These are phyloP conservation scores for Linaria vulgaris DNA, from an alignment of 257 asterid species.

Conservation along the genomic window DNA sequence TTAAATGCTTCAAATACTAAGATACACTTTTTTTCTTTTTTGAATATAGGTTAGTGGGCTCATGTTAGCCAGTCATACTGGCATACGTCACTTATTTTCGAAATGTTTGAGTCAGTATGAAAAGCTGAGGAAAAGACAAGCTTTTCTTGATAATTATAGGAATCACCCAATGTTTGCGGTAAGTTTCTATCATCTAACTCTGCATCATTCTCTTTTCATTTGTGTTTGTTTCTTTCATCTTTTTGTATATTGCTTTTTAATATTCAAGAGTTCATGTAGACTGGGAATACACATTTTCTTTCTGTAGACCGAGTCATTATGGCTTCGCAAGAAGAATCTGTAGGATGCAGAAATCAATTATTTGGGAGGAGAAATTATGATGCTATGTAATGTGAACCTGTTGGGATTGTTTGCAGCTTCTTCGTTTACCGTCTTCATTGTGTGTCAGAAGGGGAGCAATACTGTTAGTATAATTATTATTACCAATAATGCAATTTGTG, in stretches of 20 bases:
- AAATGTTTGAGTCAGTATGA: conserved; percentile 97
- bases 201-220: not conserved
- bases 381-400: not conserved
- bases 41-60: conserved; percentile 84
- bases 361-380: not conserved
- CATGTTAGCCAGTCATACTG: conserved; percentile 99
- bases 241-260: not conserved
- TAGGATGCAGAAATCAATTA: not conserved
- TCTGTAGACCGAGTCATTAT: conserved; percentile 14
- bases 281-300: not conserved
- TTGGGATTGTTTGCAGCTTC: not conserved
- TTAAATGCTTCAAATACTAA: conserved; percentile 14
- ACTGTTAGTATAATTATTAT: no score
- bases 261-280: conserved; percentile 4
- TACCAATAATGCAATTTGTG: no score
- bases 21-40: conserved; percentile 18
- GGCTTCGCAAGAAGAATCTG: not conserved
- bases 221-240: not conserved
- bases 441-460: no score
- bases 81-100: conserved; percentile 96
- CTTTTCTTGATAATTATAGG: conserved; percentile 95
- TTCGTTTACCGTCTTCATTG: no score
- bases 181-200: conserved; percentile 41
- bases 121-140: conserved; percentile 96
- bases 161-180: conserved; percentile 96